Evolutionary conservation across 805 yeast genomes (phyloP), one percentile per base, ranked within the genome.

Genomic region (Cyberlindnera nakhonratchasimensis): DNA sequence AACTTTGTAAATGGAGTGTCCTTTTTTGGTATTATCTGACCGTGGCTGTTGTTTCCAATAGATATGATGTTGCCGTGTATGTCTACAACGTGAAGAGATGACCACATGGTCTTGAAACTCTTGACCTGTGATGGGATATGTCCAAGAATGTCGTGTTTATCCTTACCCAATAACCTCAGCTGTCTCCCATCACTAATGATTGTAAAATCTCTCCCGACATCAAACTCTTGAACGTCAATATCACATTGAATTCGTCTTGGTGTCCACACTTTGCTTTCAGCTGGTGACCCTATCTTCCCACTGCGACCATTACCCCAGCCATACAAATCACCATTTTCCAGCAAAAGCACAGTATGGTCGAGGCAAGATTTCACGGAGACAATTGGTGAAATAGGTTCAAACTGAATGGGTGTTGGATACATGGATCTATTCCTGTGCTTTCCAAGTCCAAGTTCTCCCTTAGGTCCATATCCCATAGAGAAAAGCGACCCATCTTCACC

Each of bases 31-130:
- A 68, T 69, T 13, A 72, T 46, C 61, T 91, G 98, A 3, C 82
- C 82, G 55, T 86, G 93, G 13, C 82, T 73, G 56, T 84, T 78
- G 62, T 86, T 88, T 0, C 98, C 98, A 41, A 68, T 49, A 0
- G 93, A 80, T 6, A 46, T 18, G 2, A 80, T 51, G n/a, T 40
- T 16, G 14, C 55, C 54, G 1, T 49, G 45, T 0, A 44, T 25
- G 37, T 45, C 48, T 28, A 69, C 29, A 1, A 78, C 45, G 61
- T 86, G 96, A 0, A 84, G 45, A 0, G 95, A 82, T 0, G 91
- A 74, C 96, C 96, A 88, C 86, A 90, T 87, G 9, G 79, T 49
- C 30, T 66, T 59, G 32, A 77, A 53, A 11, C 60, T 49, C 4
- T 39, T 36, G 3, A n/a, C n/a, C n/a, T n/a, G n/a, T n/a, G n/a